phyloP scores from a whole-genome alignment of 1,139 yeast genomes.

The Debaryomyces nepalensis region DNA sequence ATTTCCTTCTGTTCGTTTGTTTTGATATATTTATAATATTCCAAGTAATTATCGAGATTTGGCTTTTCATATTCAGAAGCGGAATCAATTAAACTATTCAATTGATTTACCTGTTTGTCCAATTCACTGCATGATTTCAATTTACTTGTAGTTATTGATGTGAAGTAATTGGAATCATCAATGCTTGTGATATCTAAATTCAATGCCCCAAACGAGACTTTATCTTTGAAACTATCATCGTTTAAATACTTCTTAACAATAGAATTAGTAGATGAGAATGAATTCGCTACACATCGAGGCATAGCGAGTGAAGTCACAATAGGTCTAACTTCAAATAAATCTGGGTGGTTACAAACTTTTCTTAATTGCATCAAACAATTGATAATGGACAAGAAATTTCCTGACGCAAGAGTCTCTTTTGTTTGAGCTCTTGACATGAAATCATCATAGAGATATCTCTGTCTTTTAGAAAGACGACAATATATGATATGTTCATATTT shows the following conservation, averaged over 20 bases:
- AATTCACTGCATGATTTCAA: slow-evolving; percentile 55
- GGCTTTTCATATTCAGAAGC: slow-evolving; percentile 34
- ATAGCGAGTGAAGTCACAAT: slow-evolving; percentile 87
- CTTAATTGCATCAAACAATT: slow-evolving; percentile 98
- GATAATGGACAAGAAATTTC: slow-evolving; percentile 91
- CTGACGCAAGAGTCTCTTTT: slow-evolving; percentile 89
- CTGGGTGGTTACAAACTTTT: slow-evolving; percentile 98
- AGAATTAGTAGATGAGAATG: slow-evolving; percentile 49
- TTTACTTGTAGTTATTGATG: slow-evolving; percentile 47
- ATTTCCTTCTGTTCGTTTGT: slow-evolving; percentile 55
- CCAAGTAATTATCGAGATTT: slow-evolving; percentile 55
- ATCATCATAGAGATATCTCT: slow-evolving; percentile 90
- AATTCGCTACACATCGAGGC: slow-evolving; percentile 62
- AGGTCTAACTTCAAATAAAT: slow-evolving; percentile 93
- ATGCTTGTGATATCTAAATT: slow-evolving; percentile 61
- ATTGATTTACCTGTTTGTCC: slow-evolving; percentile 44
- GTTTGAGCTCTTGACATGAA: slow-evolving; percentile 98
- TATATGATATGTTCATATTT: slow-evolving; percentile 94
- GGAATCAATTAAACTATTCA: slow-evolving; percentile 41
- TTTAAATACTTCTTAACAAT: slow-evolving; percentile 47
- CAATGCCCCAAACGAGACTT: slow-evolving; percentile 58
- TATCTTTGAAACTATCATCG: slow-evolving; percentile 26
- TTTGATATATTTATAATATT: slow-evolving; percentile 63
- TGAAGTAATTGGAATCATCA: slow-evolving; percentile 53
- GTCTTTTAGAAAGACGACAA: slow-evolving; percentile 91